phyloP scores from a whole-genome alignment of 768 basidiomycete genomes.

The Pleurotus eryngii region DNA sequence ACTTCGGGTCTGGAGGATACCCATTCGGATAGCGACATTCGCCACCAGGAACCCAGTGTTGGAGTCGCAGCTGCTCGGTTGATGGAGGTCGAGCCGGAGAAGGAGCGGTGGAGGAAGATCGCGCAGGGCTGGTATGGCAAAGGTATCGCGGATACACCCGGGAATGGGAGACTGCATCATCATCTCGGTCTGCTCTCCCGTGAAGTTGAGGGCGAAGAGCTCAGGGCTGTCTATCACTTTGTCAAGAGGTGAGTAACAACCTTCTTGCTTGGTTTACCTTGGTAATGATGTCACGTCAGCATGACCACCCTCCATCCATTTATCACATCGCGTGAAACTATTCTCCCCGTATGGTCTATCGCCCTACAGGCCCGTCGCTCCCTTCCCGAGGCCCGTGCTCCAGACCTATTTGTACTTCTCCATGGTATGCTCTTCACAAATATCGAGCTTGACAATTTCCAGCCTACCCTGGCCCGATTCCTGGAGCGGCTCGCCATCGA shows the following conservation, averaged over 20 bases:
- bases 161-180: conserved; percentile 93
- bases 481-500: conserved; percentile 85
- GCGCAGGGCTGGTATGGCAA: conserved; percentile 92
- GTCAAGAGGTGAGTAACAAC: conserved; percentile 72
- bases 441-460: conserved; percentile 91
- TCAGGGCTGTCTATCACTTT: conserved; percentile 89
- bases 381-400: conserved; percentile 65
- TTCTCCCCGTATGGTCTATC: conserved; percentile 84
- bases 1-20: conserved; percentile 13
- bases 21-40: conserved; percentile 5
- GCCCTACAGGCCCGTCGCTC: conserved; percentile 70
- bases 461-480: conserved; percentile 75
- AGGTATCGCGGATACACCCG: conserved; percentile 85
- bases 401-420: conserved; percentile 85
- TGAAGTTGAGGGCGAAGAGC: conserved; percentile 78
- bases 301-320: conserved; percentile 92
- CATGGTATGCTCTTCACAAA: conserved; percentile 98
- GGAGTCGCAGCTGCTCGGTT: conserved; percentile 80
- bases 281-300: conserved; percentile 37
- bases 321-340: conserved; percentile 82
- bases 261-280: conserved; percentile 8
- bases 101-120: conserved; percentile 86
- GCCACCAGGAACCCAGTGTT: conserved; percentile 53
- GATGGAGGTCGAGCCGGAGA: conserved; percentile 85
- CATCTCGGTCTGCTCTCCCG: conserved; percentile 86